Evolutionary conservation across 2,329 filamentous ascomycete genomes (phyloP), one percentile per base, ranked within the genome.

Genomic region (Neonectria ditissima): DNA sequence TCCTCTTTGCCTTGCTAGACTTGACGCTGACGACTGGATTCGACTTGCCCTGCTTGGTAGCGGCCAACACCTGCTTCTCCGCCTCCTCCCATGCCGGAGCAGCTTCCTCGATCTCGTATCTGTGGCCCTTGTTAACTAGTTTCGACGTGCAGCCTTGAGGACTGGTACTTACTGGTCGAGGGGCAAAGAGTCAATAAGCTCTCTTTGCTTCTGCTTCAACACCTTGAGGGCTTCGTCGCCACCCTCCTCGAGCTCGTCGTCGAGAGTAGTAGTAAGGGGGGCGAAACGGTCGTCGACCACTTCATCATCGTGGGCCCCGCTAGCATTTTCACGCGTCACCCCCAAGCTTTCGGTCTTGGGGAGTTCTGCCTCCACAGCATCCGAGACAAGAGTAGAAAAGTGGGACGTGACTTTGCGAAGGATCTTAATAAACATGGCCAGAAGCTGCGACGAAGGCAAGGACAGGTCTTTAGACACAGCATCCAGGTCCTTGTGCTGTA

Each of bases 381-480:
- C 89, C 44, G 93, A 88, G 3, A 97, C 85, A 1, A 98, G 80
- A 4, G 85, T 82, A 32, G 89, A 87, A 80, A 99, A 96, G 75
- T 94, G 88, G 3, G 87, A 84, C 3, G 92, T 92, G 41, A 97
- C 86, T 82, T 98, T 98, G 69, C 94, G 89, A 63, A 97, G 86
- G 65, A 97, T 91, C 84, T 99, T 99, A 78, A 97, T 93, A 79
- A 99, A 98, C 91, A 98, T 97, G 65, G 95, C 94, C 66, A 99
- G 84, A 4, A 97, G 83, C 80, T 98, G 96, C 47, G 89, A 91
- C 2, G 88, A 86, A 1, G 88, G 88, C 6, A 97, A 81, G 8
- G 85, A 86, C 3, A 97, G 80, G 74, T 99, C 96, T 66, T 90
- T 89, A 65, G 94, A 91, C 9, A 97, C 81, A 13, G 87, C 86